These are phyloP conservation scores for Sporothrix sp. DNA, from an alignment of 2,329 filamentous ascomycete species.

Conservation along the genomic window DNA sequence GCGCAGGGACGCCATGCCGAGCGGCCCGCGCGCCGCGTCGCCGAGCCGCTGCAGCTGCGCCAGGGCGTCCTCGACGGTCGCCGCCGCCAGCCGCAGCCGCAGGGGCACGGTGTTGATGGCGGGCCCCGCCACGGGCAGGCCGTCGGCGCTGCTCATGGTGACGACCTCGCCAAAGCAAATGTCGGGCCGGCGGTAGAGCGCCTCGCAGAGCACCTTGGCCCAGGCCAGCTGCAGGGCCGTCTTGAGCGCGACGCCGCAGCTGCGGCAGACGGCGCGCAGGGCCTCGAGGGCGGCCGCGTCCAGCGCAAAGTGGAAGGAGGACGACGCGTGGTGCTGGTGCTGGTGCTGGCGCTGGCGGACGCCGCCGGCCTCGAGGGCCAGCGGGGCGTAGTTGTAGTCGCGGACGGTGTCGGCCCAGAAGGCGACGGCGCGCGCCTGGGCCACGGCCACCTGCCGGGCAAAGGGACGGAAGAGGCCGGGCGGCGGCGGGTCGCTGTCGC, in stretches of 20 bases:
- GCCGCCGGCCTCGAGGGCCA: neutral
- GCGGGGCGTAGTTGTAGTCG: neutral
- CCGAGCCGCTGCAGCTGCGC: neutral
- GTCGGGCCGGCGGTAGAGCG: constrained; percentile 17
- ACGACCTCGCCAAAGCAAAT: constrained; percentile 20
- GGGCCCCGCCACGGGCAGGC: constrained; percentile 9
- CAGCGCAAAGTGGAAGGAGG: constrained; percentile 13
- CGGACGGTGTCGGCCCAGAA: neutral
- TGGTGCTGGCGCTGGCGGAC: too few relatives aligned
- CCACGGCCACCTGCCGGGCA: neutral
- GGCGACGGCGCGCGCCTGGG: neutral
- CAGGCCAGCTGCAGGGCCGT: constrained; percentile 19
- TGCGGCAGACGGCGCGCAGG: constrained; percentile 16
- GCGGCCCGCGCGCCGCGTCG: constrained; percentile 16
- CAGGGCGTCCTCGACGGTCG: constrained; percentile 11
- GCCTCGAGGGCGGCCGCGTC: constrained; percentile 1
- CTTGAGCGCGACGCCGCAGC: constrained; percentile 16
- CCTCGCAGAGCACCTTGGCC: constrained; percentile 20
- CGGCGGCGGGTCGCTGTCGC: neutral
- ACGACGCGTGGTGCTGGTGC: constrained; percentile 11
- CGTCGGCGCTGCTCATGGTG: constrained; percentile 4
- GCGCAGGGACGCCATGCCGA: constrained; percentile 19
- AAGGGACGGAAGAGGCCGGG: neutral
- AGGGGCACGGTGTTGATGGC: constrained; percentile 21
- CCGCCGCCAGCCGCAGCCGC: constrained; percentile 10